Evolutionary conservation across 2,329 filamentous ascomycete species (phyloP).

Genomic region (Pseudopithomyces chartarum): DNA sequence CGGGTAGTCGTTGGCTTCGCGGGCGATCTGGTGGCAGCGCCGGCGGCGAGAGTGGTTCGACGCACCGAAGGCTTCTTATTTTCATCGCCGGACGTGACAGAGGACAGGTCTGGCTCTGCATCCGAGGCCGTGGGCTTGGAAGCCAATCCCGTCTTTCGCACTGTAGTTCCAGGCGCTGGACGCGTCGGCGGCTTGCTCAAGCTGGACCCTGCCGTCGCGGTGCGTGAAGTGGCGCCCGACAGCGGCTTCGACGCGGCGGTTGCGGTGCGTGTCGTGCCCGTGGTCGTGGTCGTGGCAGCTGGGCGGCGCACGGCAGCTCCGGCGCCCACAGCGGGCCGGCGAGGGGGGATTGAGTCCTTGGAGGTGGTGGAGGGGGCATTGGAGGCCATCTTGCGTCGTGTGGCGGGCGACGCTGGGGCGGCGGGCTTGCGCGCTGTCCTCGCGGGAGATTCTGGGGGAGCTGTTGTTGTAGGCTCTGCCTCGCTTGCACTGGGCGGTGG

Average conservation of each 20-base stretch:
- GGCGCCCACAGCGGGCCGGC: conserved; percentile 27
- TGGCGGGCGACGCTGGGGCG: conserved; percentile 31
- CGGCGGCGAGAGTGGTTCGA: conserved; percentile 26
- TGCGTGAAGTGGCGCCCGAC: conserved; percentile 30
- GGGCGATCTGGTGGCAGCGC: conserved; percentile 27
- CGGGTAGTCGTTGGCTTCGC: conserved; percentile 24
- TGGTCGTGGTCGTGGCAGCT: conserved; percentile 22
- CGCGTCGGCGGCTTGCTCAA: conserved; percentile 46
- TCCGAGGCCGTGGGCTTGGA: conserved; percentile 32
- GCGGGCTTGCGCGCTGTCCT: conserved; percentile 27
- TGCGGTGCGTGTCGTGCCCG: conserved; percentile 25
- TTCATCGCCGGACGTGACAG: conserved; percentile 43
- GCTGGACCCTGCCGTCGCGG: conserved; percentile 31
- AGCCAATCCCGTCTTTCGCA: conserved; percentile 26
- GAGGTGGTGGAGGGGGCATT: conserved; percentile 27
- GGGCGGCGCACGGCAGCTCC: conserved; percentile 29
- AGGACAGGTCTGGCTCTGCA: conserved; percentile 39
- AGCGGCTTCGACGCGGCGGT: conserved; percentile 34
- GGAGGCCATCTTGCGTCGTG: conserved; percentile 42
- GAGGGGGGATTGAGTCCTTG: conserved; percentile 36
- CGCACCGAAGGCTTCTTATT: conserved; percentile 39
- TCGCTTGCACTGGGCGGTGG: conserved; percentile 6
- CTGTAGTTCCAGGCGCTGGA: conserved; percentile 30
- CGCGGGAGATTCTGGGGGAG: conserved; percentile 1
- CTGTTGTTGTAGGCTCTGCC: not conserved